A percentile compares a stretch with the other conserved stretches of the same genome.
These are phyloP conservation scores for Lolium multiflorum DNA, from an alignment of 176 grass and related monocot genomes.

Conservation along the genomic window DNA sequence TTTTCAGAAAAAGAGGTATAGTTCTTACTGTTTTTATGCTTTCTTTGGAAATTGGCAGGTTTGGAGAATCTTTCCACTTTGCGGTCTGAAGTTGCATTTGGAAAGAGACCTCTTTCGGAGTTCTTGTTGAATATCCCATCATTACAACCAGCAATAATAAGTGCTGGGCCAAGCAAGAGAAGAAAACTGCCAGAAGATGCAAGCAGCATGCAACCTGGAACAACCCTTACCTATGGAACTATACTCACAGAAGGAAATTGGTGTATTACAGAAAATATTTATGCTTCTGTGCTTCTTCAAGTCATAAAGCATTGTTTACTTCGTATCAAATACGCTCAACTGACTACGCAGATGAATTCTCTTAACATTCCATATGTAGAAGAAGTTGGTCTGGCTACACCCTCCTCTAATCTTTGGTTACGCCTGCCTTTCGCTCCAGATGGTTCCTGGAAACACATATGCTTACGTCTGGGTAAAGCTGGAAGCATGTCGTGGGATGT, in stretches of 20 bases:
- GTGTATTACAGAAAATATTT: slow-evolving; percentile 65
- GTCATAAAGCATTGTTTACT: slow-evolving; percentile 84
- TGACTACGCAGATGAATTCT: slow-evolving; percentile 88
- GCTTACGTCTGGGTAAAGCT: slow-evolving; percentile 76
- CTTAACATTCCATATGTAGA: slow-evolving; percentile 85
- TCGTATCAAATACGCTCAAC: slow-evolving; percentile 90
- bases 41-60: slow-evolving; percentile 51
- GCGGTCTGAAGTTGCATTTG: slow-evolving; percentile 50
- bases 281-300: slow-evolving; percentile 81
- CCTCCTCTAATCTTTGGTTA: slow-evolving; percentile 88
- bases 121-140: slow-evolving; percentile 61
- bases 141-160: slow-evolving; percentile 50
- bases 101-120: slow-evolving; percentile 68
- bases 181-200: slow-evolving; percentile 55
- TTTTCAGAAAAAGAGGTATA: neutral
- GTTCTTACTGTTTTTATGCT: neutral
- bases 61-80: slow-evolving; percentile 40
- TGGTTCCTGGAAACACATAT: slow-evolving; percentile 78
- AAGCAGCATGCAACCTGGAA: slow-evolving; percentile 38
- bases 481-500: slow-evolving; percentile 92
- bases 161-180: slow-evolving; percentile 50
- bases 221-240: slow-evolving; percentile 58
- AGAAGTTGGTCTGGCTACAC: slow-evolving; percentile 65
- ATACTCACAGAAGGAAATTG: slow-evolving; percentile 69
- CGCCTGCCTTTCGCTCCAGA: slow-evolving; percentile 71